Evolutionary conservation across 1,284 basidiomycete species (phyloP).

Genomic region (Sanghuangporus sanghuang): DNA sequence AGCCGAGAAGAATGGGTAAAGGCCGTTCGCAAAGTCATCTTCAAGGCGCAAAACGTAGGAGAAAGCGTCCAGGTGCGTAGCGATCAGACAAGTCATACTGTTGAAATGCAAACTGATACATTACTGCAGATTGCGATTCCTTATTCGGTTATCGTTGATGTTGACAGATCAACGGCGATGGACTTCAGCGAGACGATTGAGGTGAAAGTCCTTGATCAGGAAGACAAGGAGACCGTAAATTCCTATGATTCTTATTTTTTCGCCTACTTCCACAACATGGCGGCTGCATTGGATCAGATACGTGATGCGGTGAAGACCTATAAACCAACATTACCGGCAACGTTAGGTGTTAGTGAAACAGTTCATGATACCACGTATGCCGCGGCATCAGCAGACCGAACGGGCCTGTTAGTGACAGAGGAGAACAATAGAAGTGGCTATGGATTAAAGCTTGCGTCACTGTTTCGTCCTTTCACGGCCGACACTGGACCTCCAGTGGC

Average conservation of each 20-base stretch:
- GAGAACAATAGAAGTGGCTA: constrained; percentile 6
- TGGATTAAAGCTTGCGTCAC: constrained; percentile 8
- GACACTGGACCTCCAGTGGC: constrained; percentile 1
- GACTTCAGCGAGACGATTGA: constrained; percentile 95
- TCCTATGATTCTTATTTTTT: constrained; percentile 89
- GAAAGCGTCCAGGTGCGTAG: constrained; percentile 83
- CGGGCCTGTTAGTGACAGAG: not conserved
- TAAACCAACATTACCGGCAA: constrained; percentile 8
- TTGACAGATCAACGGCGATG: constrained; percentile 83
- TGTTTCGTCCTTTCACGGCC: constrained; percentile 14
- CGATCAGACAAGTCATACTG: not conserved
- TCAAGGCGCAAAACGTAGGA: constrained; percentile 93
- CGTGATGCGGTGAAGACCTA: constrained; percentile 63
- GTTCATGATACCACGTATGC: constrained; percentile 17
- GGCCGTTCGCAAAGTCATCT: constrained; percentile 85
- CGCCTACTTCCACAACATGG: constrained; percentile 83
- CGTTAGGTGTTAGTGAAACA: constrained; percentile 1
- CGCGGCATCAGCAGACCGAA: not conserved
- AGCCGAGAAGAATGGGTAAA: constrained; percentile 93
- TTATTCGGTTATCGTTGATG: constrained; percentile 82
- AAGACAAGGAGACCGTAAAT: constrained; percentile 49
- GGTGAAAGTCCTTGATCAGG: constrained; percentile 84
- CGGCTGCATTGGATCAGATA: constrained; percentile 73
- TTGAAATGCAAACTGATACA: no score
- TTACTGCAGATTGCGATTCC: constrained; percentile 82